phyloP scores from a whole-genome alignment of 2,329 filamentous ascomycete species.

The Phyllosticta capitalensis region DNA sequence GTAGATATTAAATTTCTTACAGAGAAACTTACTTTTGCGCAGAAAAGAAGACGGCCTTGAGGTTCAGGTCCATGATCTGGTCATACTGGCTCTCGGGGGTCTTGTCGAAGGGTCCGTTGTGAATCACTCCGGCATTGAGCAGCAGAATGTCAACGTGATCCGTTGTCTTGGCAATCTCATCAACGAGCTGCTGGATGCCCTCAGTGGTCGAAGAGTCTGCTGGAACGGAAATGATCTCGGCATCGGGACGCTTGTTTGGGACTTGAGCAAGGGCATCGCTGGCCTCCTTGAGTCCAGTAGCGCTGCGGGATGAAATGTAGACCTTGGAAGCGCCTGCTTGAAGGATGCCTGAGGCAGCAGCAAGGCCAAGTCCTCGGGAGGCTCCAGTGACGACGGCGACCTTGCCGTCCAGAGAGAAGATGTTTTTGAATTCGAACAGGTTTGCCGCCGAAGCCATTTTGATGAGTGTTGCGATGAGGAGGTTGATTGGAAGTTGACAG shows the following conservation, averaged over 20 bases:
- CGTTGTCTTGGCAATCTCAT: slow-evolving; percentile 21
- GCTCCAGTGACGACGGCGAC: slow-evolving; percentile 30
- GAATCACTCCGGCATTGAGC: slow-evolving; percentile 31
- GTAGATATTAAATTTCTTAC: not conserved
- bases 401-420: slow-evolving; percentile 30
- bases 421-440: slow-evolving; percentile 22
- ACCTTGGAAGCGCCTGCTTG: slow-evolving; percentile 32
- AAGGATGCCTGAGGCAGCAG: slow-evolving; percentile 31
- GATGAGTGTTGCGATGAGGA: not conserved
- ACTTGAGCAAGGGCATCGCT: slow-evolving; percentile 30
- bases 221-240: slow-evolving; percentile 26
- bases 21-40: slow-evolving; percentile 23
- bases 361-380: slow-evolving; percentile 30
- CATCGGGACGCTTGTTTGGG: slow-evolving; percentile 25
- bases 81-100: slow-evolving; percentile 25
- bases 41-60: slow-evolving; percentile 32
- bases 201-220: slow-evolving; percentile 29
- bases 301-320: slow-evolving; percentile 30
- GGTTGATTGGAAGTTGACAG: not conserved
- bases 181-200: slow-evolving; percentile 26
- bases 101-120: slow-evolving; percentile 29
- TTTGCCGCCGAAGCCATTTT: slow-evolving; percentile 9
- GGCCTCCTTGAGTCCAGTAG: slow-evolving; percentile 28
- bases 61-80: slow-evolving; percentile 32
- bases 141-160: slow-evolving; percentile 29